Base-by-base conservation (phyloP, 169 alveolate genomes). In the Cryptosporidium andersoni region DNA sequence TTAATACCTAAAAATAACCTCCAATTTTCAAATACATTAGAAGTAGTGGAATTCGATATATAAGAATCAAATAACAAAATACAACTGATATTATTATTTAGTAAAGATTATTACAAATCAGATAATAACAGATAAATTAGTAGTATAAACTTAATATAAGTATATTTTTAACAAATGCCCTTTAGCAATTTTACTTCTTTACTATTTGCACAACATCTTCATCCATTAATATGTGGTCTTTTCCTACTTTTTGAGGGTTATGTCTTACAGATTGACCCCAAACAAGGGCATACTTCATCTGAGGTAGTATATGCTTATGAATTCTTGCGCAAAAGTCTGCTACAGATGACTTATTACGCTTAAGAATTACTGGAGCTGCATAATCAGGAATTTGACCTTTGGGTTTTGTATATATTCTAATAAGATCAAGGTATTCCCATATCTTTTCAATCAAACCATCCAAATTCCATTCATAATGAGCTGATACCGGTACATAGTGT, bases 191-290 rank as follows among this genome's bases (percentile, higher is more conserved):
- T 39, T 64, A 93, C 88, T 93, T 92, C 64, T 94, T 94, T 39
- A 94, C 94, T 45, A 94, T 92, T 66, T 94, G 97, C 6, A 94
- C 95, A 25, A 94, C 93, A 80, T 94, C 97, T 81, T 94, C 96
- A 89, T 94, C 97, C 42, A 92, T 90, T 55, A 94, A 64, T 16
- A 93, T 95, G 88, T 97, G 99, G 51, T 97, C 98, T 82, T 95
- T 96, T 40, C 99, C 99, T 39, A 94, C 97, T 89, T 92, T 95
- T 89, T 96, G 97, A 34, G 99, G 99, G 90, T 94, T 95, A 88
- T 96, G 98, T 89, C 97, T 97, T 9, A 95, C 99, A 43, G 98
- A 94, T 60, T 91, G 92, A 3, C 99, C 99, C 99, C 99, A 98
- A 36, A 98, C 99, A 66, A 96, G 85, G n/a, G 99, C 99, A 60